Evolutionary conservation across 2,329 filamentous ascomycete genomes (phyloP), one percentile per base, ranked within the genome.

Genomic region (Diplocarpon rosae): DNA sequence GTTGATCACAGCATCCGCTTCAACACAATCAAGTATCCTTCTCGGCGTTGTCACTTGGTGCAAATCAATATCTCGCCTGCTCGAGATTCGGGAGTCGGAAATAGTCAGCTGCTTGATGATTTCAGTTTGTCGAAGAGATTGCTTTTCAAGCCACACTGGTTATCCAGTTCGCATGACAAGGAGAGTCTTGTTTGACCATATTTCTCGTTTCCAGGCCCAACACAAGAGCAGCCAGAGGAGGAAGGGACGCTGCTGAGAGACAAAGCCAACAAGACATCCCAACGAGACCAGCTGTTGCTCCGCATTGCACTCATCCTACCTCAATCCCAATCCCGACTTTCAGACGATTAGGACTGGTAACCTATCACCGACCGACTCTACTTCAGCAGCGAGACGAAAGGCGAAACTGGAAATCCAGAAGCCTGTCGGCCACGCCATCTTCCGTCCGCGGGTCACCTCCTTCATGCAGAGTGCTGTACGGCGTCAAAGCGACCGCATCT

Each of bases 401-500:
- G 42, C 37, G 16, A 46, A 37, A 47, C 42, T 7, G 20, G 7
- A 24, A 24, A 24, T 24, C 42, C 17, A 20, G 15, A 39, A 17
- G 32, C 15, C 38, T 40, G 34, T 46, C 20, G 30, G 45, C 44
- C 50, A 51, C 53, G 45, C 50, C 49, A 44, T 43, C 39, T 36
- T 24, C 48, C 44, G 28, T 41, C 43, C 15, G 34, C 37, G 29
- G 42, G 42, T 52, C 42, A 37, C 43, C 55, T 56, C 53, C 52
- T 53, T 41, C 40, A 54, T 52, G 56, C 53, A 52, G 41, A 36
- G 33, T 33, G 33, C 53, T 54, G 52, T 52, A 51, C 49, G 45
- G 49, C 42, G 40, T 52, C 51, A 54, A 54, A 56, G 50, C 52
- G 46, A 51, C 49, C 42, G 41, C 47, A 52, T 55, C 51, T 57